These are phyloP conservation scores for Venustampulla echinocandica DNA, from an alignment of 495 filamentous ascomycete genomes.

Conservation along the genomic window DNA sequence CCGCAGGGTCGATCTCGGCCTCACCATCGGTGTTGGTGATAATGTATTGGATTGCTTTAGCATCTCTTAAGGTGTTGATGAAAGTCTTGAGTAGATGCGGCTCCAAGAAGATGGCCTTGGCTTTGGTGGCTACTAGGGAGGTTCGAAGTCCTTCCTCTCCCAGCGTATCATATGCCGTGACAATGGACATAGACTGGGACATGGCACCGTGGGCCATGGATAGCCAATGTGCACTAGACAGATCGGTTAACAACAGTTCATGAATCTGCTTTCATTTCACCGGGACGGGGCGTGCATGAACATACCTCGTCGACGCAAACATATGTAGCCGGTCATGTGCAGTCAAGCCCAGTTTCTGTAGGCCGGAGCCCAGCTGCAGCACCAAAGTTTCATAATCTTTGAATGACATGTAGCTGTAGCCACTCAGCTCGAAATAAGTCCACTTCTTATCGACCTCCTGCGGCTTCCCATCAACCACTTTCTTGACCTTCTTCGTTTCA, in stretches of 20 bases:
- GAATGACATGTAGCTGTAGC: slow-evolving; percentile 52
- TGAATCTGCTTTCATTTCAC: background rate
- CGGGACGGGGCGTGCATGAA: background rate
- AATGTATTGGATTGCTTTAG: slow-evolving; percentile 67
- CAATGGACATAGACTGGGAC: slow-evolving; percentile 90
- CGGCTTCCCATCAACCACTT: slow-evolving; percentile 55
- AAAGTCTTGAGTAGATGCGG: slow-evolving; percentile 71
- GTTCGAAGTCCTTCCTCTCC: slow-evolving; percentile 88
- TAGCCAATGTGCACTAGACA: slow-evolving; percentile 64
- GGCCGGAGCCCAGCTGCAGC: slow-evolving; percentile 45
- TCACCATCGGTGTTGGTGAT: slow-evolving; percentile 74
- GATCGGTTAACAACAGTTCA: background rate
- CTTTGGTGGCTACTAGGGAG: slow-evolving; percentile 77
- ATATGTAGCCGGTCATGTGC: slow-evolving; percentile 45
- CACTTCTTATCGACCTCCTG: slow-evolving; percentile 56
- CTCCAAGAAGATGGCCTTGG: slow-evolving; percentile 85
- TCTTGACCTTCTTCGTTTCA: slow-evolving; percentile 59
- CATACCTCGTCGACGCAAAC: slow-evolving; percentile 50
- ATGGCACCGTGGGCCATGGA: slow-evolving; percentile 60
- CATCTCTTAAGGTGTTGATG: slow-evolving; percentile 66
- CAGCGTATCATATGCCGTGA: slow-evolving; percentile 95
- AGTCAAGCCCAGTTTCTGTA: slow-evolving; percentile 47
- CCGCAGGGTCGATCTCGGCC: slow-evolving; percentile 57
- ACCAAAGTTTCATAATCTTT: slow-evolving; percentile 48
- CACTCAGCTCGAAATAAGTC: slow-evolving; percentile 56